Conservation (phyloP, 129 eudicot species). For the Mikania micrantha region DNA sequence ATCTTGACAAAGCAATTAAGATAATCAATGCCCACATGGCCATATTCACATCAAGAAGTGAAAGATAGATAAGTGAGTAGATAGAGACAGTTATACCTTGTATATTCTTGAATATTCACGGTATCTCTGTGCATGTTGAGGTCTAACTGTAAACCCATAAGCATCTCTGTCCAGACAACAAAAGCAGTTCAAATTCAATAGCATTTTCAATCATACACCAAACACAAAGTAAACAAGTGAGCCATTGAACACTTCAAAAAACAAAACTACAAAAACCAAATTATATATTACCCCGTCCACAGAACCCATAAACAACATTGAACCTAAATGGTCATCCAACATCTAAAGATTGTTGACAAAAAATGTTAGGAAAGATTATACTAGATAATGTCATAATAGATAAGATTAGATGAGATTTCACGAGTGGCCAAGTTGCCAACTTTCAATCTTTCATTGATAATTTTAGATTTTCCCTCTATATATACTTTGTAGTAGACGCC, state of each 20-base stretch:
- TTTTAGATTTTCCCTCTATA: too few relatives aligned
- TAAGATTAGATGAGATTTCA: too few relatives aligned
- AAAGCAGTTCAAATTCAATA: background rate
- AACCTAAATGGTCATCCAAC: background rate
- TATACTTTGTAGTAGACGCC: too few relatives aligned
- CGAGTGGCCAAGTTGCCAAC: too few relatives aligned
- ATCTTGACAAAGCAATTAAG: too few relatives aligned
- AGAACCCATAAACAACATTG: background rate
- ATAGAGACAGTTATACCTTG: constrained; percentile 52
- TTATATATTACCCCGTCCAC: background rate
- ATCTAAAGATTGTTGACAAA: background rate
- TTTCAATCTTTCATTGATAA: too few relatives aligned
- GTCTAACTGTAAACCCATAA: constrained; percentile 91
- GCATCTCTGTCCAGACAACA: constrained; percentile 49
- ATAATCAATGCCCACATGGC: too few relatives aligned
- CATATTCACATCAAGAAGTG: too few relatives aligned
- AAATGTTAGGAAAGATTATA: too few relatives aligned
- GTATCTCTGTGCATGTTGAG: constrained; percentile 89
- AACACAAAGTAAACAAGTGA: too few relatives aligned
- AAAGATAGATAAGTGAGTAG: background rate
- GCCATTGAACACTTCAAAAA: background rate
- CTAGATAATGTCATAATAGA: too few relatives aligned
- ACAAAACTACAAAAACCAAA: background rate
- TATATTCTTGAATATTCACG: constrained; percentile 88
- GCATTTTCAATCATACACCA: background rate